A percentile compares a stretch with the other conserved stretches of the same genome.
phyloP scores from a whole-genome alignment of 176 grass and related monocot species.

The Oryza officinalis region DNA sequence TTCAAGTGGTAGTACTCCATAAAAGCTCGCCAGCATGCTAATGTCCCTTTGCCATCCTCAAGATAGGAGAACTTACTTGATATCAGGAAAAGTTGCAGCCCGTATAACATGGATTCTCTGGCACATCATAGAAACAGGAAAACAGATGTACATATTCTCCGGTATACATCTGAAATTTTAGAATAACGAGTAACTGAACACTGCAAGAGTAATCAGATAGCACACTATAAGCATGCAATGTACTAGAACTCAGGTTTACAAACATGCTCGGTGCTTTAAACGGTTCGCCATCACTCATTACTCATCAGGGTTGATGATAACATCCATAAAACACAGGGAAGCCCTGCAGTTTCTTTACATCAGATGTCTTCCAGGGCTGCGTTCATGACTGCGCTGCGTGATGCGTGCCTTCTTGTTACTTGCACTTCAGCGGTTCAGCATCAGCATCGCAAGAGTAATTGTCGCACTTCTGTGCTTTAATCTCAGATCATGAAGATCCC shows the following conservation, averaged over 20 bases:
- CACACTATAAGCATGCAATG: background rate
- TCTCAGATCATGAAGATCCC: background rate
- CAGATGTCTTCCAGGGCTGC: constrained; percentile 3
- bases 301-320: constrained; percentile 3
- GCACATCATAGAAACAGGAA: background rate
- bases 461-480: background rate
- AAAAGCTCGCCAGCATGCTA: background rate
- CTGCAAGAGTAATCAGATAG: background rate
- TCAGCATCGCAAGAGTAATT: background rate
- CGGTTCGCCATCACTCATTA: background rate
- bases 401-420: background rate
- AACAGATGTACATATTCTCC: background rate
- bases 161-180: background rate
- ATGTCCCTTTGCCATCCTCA: too few relatives aligned
- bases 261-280: background rate
- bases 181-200: background rate
- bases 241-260: background rate
- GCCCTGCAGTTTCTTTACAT: background rate
- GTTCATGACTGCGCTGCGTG: background rate
- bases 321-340: background rate
- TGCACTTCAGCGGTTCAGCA: background rate
- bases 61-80: too few relatives aligned
- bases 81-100: background rate
- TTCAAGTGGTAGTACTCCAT: background rate
- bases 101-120: background rate